phyloP scores from a whole-genome alignment of 345 rosid species.

The Xanthoceras sorbifolium region DNA sequence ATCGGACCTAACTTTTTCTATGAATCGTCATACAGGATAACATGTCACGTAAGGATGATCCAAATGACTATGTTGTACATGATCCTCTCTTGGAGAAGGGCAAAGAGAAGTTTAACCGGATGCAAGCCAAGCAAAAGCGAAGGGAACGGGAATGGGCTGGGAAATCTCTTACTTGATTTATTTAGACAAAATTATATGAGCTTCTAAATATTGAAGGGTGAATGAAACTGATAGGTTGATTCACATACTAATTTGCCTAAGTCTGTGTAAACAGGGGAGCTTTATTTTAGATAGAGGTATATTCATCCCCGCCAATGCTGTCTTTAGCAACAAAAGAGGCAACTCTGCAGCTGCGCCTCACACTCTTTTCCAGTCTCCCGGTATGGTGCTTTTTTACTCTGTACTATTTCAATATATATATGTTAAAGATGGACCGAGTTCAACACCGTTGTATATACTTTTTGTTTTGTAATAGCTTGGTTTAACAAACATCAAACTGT shows the following conservation, averaged over 20 bases:
- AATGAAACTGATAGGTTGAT: slow-evolving; percentile 14
- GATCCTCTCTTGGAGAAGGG: slow-evolving; percentile 97
- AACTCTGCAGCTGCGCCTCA: not conserved
- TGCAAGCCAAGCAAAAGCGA: slow-evolving; percentile 89
- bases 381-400: not conserved
- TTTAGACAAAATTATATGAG: not conserved
- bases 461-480: not conserved
- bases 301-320: not conserved
- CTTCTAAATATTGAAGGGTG: not conserved
- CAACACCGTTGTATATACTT: not conserved
- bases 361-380: not conserved
- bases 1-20: not conserved
- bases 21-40: slow-evolving; percentile 54
- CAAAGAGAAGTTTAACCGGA: slow-evolving; percentile 88
- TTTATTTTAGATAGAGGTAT: not conserved
- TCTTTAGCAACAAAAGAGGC: not conserved
- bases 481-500: not conserved
- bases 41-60: slow-evolving; percentile 82
- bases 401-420: not conserved
- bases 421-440: not conserved
- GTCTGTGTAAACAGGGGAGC: not conserved
- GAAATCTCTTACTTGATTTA: slow-evolving; percentile 70
- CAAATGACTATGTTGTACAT: slow-evolving; percentile 79
- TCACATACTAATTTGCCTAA: not conserved
- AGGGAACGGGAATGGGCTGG: slow-evolving; percentile 94